Conservation (phyloP, 768 basidiomycete species). For the Tylopilus sp. region DNA sequence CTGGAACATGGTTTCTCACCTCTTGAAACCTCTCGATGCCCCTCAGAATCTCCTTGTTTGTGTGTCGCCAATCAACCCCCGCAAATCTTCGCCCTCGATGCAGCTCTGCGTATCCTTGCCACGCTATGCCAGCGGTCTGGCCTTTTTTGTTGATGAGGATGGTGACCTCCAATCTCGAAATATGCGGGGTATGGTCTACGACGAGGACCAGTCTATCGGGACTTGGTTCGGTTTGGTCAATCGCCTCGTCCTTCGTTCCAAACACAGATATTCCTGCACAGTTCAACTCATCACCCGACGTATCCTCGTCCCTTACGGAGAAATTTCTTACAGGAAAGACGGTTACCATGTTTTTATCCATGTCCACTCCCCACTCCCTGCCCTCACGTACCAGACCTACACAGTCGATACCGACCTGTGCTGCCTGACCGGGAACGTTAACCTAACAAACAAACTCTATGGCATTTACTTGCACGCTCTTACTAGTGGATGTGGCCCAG, state of each 20-base stretch:
- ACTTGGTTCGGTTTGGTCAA: too few relatives aligned
- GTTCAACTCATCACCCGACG: conserved; percentile 12
- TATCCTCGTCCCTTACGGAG: conserved; percentile 41
- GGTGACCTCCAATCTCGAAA: too few relatives aligned
- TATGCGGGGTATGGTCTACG: too few relatives aligned
- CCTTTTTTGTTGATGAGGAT: too few relatives aligned
- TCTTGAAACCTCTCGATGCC: conserved; percentile 24
- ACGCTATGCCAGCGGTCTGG: conserved; percentile 33
- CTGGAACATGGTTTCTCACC: conserved; percentile 25
- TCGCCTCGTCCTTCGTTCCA: conserved; percentile 40
- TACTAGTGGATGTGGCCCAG: conserved; percentile 39
- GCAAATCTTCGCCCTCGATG: not conserved
- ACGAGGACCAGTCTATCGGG: too few relatives aligned
- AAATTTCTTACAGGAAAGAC: conserved; percentile 9
- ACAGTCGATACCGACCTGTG: conserved; percentile 30
- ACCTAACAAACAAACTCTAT: conserved; percentile 31
- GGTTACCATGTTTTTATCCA: conserved; percentile 19
- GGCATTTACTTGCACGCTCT: conserved; percentile 44
- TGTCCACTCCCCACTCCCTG: not conserved
- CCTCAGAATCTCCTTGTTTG: conserved; percentile 22
- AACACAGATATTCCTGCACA: not conserved
- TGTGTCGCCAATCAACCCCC: not conserved
- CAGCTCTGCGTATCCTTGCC: conserved; percentile 34
- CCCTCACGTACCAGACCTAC: conserved; percentile 28
- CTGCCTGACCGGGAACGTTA: conserved; percentile 25